Base-by-base conservation (phyloP, 768 basidiomycete species). In the Lentinula sp. region DNA sequence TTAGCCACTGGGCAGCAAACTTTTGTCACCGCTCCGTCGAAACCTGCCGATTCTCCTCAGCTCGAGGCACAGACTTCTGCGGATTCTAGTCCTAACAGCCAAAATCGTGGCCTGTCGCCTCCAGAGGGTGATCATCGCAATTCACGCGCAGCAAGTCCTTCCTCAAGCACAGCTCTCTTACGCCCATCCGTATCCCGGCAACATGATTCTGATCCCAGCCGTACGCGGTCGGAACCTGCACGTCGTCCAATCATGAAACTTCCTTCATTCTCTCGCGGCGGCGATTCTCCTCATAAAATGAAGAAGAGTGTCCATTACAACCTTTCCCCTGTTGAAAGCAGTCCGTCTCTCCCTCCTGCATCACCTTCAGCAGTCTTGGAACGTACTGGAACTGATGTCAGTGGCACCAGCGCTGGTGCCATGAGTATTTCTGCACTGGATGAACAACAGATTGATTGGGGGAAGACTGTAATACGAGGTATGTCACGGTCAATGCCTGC, bases 381-480 rank as follows among this genome's bases (percentile, higher is more conserved):
- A 34, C 77, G 93, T 54, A 78, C 79, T 1, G 81, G 82, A 9
- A 74, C 74, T 18, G 81, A 82, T 3, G 76, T 87, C 0, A 79
- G 80, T 5, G 81, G 75, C 11, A 88, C 86, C 0, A 92, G 87
- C 66, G 85, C 87, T 13, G 86, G 83, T 46, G 85, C 86, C 0
- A 80, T 78, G 15, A 70, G 59, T 10, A 65, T 72, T 37, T 71
- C 68, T 18, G 61, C 63, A 2, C 60, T 66, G 18, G 39, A 61
- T 28, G 61, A 65, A 28, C 63, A 65, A 42, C 71, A 72, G 40
- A 58, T 71, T 23, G 63, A 69, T 10, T 75, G 74, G 71, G 84
- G 80, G 15, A 83, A 87, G 39, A 76, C 87, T 9, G 71, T 90
- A n/a, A 79, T 94, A 75, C 78, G 89, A 80, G 94, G 93, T 93